phyloP scores from a whole-genome alignment of 768 basidiomycete genomes.

The Tulasnella sp. region DNA sequence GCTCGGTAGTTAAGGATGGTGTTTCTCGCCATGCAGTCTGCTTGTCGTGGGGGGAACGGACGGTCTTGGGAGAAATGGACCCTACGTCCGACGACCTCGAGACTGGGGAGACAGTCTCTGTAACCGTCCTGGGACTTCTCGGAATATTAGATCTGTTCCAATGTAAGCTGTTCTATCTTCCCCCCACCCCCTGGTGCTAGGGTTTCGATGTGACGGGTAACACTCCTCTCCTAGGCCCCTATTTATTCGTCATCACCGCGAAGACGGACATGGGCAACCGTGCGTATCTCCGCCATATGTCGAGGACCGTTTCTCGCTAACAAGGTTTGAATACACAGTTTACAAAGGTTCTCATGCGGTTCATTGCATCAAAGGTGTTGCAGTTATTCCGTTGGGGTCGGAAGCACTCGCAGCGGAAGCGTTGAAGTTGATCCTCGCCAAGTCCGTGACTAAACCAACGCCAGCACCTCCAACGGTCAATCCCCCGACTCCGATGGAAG shows the following conservation, averaged over 20 bases:
- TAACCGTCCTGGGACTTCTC: constrained; percentile 63
- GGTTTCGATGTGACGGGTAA: neutral
- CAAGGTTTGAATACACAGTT: constrained; percentile 32
- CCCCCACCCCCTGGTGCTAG: neutral
- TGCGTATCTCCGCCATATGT: constrained; percentile 29
- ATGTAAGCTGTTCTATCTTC: constrained; percentile 32
- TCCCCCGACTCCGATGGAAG: neutral
- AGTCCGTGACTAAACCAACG: neutral
- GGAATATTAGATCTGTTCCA: constrained; percentile 63
- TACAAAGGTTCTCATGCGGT: constrained; percentile 50
- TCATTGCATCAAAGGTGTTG: constrained; percentile 56
- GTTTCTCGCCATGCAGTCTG: constrained; percentile 29
- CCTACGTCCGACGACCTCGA: constrained; percentile 21
- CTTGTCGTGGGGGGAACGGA: constrained; percentile 51
- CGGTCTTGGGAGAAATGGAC: constrained; percentile 41
- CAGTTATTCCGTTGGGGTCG: constrained; percentile 52
- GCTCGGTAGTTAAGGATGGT: constrained; percentile 37
- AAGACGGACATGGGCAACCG: constrained; percentile 52
- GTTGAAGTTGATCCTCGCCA: constrained; percentile 35
- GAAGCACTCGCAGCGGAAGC: constrained; percentile 48
- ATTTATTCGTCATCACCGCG: constrained; percentile 61
- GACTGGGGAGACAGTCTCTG: constrained; percentile 31
- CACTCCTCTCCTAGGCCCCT: constrained; percentile 41
- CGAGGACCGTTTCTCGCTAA: neutral
- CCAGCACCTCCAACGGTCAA: neutral